Evolutionary conservation across 2,329 filamentous ascomycete species (phyloP).

Genomic region (Aspergillus ustus): DNA sequence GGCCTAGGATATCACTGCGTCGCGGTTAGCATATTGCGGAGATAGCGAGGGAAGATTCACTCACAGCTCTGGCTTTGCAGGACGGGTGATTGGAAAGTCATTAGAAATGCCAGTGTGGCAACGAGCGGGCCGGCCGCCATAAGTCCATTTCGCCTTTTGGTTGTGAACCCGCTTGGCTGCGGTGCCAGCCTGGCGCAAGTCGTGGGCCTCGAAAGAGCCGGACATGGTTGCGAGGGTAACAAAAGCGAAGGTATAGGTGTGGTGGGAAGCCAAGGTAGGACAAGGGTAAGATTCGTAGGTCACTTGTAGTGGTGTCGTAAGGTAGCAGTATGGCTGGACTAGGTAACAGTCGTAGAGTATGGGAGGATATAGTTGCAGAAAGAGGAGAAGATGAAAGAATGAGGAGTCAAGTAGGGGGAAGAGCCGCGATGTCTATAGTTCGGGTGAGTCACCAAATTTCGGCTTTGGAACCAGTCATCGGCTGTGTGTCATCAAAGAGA

Average conservation of each 20-base stretch:
- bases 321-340: constrained; percentile 7
- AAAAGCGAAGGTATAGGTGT: neutral
- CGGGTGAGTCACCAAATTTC: constrained; percentile 21
- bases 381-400: constrained; percentile 5
- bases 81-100: constrained; percentile 23
- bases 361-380: constrained; percentile 1
- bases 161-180: constrained; percentile 50
- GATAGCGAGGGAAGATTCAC: neutral
- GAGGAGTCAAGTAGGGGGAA: constrained; percentile 6
- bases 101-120: constrained; percentile 6
- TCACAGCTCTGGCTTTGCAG: constrained; percentile 27
- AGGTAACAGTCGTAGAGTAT: neutral
- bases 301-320: neutral
- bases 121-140: constrained; percentile 33
- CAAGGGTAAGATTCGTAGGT: neutral
- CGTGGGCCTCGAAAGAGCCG: constrained; percentile 51
- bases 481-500: constrained; percentile 5
- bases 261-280: neutral
- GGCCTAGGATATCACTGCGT: constrained; percentile 14
- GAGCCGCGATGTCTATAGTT: constrained; percentile 12
- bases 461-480: constrained; percentile 8
- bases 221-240: constrained; percentile 25
- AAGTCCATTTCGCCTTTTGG: constrained; percentile 47
- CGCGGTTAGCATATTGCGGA: neutral
- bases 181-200: constrained; percentile 59